Evolutionary conservation across 176 grass and related monocot species (phyloP).

Genomic region (Hordeum marinum): DNA sequence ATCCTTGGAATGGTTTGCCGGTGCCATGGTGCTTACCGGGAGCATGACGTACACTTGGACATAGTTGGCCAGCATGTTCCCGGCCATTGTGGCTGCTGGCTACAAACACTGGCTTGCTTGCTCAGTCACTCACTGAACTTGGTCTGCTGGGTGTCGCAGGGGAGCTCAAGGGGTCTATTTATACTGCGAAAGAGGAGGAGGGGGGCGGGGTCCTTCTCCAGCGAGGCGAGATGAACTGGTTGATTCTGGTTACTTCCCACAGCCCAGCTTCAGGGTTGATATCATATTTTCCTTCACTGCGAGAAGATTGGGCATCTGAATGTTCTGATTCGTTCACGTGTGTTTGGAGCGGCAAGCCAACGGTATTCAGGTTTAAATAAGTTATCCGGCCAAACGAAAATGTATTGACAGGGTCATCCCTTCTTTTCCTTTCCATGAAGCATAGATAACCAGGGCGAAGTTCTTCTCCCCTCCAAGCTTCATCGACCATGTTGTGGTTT

Average conservation of each 20-base stretch:
- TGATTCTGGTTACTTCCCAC: neutral
- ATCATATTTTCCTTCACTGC: neutral
- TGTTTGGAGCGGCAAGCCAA: neutral
- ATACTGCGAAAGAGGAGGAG: neutral
- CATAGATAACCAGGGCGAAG: too few relatives aligned
- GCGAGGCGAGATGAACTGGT: neutral
- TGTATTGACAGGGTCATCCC: too few relatives aligned
- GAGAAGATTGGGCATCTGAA: neutral
- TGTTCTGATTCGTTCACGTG: neutral
- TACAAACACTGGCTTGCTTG: neutral
- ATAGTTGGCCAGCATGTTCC: constrained; percentile 54
- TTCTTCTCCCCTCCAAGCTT: too few relatives aligned
- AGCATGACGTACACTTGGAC: constrained; percentile 68
- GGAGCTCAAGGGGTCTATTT: constrained; percentile 32
- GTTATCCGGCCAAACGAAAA: too few relatives aligned
- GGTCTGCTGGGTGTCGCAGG: constrained; percentile 17
- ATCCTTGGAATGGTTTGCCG: neutral
- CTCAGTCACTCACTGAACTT: constrained; percentile 23
- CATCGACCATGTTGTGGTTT: too few relatives aligned
- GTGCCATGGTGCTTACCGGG: constrained; percentile 29
- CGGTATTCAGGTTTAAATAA: neutral
- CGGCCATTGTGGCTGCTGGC: constrained; percentile 17
- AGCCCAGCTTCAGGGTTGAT: neutral
- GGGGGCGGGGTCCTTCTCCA: neutral
- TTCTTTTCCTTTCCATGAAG: too few relatives aligned